Percentiles rank a stretch among this genome's conserved stretches.
Evolutionary conservation across 139 green algal genomes (phyloP).

Genomic region (Closterium sp.): DNA sequence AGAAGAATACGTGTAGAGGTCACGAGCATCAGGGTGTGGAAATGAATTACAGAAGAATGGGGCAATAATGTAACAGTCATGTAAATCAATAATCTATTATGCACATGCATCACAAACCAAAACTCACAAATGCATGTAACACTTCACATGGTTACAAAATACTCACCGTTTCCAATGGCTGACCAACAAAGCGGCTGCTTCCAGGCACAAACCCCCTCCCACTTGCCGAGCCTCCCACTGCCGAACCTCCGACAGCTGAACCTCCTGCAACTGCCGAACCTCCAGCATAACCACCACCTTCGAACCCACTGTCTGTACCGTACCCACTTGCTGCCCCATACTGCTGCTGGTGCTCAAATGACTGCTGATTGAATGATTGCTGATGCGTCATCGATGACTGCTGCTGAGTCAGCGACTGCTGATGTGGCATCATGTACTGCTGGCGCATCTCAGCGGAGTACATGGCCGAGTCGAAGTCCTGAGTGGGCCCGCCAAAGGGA

Average conservation of each 20-base stretch:
- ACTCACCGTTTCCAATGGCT: neutral
- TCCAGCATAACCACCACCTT: neutral
- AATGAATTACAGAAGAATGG: too few relatives aligned
- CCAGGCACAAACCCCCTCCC: neutral
- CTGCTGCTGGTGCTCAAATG: neutral
- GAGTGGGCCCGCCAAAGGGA: conserved; percentile 20
- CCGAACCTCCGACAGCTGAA: neutral
- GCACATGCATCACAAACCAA: too few relatives aligned
- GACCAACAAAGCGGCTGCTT: neutral
- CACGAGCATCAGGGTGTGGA: too few relatives aligned
- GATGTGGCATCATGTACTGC: conserved; percentile 15
- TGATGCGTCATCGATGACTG: neutral
- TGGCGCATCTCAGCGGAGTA: conserved; percentile 34
- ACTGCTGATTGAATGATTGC: neutral
- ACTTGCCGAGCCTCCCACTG: neutral
- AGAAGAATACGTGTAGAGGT: too few relatives aligned
- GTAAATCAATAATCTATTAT: too few relatives aligned
- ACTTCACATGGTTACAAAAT: too few relatives aligned
- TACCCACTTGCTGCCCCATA: neutral
- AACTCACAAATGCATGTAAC: too few relatives aligned
- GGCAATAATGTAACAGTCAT: too few relatives aligned
- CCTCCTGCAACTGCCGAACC: neutral
- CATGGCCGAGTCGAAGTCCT: conserved; percentile 19
- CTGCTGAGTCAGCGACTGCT: neutral
- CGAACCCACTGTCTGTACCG: neutral